These are phyloP conservation scores for Vitis labrusca DNA, from an alignment of 164 flowering plant species.

Conservation along the genomic window DNA sequence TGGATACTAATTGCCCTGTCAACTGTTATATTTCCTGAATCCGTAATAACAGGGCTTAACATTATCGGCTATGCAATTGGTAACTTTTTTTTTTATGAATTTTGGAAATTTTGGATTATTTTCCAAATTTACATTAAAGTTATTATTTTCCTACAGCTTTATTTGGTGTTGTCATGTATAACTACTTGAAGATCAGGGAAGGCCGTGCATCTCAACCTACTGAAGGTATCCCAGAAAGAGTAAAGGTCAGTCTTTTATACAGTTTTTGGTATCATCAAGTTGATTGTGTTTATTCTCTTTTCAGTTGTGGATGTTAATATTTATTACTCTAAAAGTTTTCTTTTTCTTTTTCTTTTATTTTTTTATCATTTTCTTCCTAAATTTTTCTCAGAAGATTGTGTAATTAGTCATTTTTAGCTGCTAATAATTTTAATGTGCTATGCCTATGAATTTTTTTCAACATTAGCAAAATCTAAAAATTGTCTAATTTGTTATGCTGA, in stretches of 20 bases:
- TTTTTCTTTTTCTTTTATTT: too few species aligned
- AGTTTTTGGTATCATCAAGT: background rate
- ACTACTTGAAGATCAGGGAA: slow-evolving; percentile 90
- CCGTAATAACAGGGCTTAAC: slow-evolving; percentile 85
- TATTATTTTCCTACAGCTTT: slow-evolving; percentile 54
- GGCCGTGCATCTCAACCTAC: slow-evolving; percentile 67
- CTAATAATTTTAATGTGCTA: too few species aligned
- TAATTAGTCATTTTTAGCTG: too few species aligned
- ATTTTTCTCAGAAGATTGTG: too few species aligned
- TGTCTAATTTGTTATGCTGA: too few species aligned
- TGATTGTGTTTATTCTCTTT: background rate
- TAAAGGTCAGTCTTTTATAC: slow-evolving; percentile 42
- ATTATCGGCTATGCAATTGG: slow-evolving; percentile 95
- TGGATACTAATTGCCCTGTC: slow-evolving; percentile 98
- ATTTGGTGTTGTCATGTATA: slow-evolving; percentile 95
- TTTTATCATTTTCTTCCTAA: too few species aligned
- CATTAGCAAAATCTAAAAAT: too few species aligned
- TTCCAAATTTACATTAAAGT: background rate
- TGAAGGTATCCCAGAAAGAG: slow-evolving; percentile 63
- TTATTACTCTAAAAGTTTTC: too few species aligned
- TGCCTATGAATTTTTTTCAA: too few species aligned
- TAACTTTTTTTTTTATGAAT: slow-evolving; percentile 22
- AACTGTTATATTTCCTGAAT: slow-evolving; percentile 92
- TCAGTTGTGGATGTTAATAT: background rate
- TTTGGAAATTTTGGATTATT: background rate